These are phyloP conservation scores for Drechslera avenae DNA, from an alignment of 2,329 filamentous ascomycete species.

Conservation along the genomic window DNA sequence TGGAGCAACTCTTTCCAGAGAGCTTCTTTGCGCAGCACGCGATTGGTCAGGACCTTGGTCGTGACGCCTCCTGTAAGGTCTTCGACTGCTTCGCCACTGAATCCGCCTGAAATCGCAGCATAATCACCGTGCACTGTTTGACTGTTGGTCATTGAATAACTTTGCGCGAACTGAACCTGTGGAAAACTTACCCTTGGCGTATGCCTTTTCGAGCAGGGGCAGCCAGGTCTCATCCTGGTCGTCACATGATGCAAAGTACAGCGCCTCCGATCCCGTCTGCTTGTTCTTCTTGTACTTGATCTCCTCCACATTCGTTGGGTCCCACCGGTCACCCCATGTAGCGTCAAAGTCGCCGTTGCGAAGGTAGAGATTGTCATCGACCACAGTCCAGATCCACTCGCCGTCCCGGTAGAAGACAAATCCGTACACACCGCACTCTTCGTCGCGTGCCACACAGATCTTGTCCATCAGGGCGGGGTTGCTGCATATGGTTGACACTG, in stretches of 20 bases:
- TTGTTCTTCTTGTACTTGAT: slow-evolving; percentile 67
- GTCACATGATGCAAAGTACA: slow-evolving; percentile 77
- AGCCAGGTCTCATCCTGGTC: slow-evolving; percentile 83
- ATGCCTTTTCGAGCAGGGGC: slow-evolving; percentile 79
- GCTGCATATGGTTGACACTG: slow-evolving; percentile 75
- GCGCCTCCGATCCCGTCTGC: slow-evolving; percentile 74
- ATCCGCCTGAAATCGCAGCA: slow-evolving; percentile 71
- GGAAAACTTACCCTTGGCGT: slow-evolving; percentile 63
- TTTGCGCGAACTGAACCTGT: too few relatives aligned
- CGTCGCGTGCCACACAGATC: slow-evolving; percentile 74
- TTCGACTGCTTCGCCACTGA: slow-evolving; percentile 61
- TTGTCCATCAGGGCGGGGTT: slow-evolving; percentile 72
- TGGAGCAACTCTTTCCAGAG: slow-evolving; percentile 81
- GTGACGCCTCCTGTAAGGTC: slow-evolving; percentile 71
- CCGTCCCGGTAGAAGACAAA: slow-evolving; percentile 75
- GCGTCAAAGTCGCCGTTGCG: slow-evolving; percentile 77
- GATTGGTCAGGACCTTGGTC: slow-evolving; percentile 67
- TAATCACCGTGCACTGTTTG: slow-evolving; percentile 73
- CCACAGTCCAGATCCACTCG: slow-evolving; percentile 82
- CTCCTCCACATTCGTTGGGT: slow-evolving; percentile 61
- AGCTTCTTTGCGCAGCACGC: slow-evolving; percentile 75
- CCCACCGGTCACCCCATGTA: slow-evolving; percentile 71
- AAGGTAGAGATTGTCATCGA: slow-evolving; percentile 88
- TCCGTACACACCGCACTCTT: slow-evolving; percentile 78
- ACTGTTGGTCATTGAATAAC: background rate